Evolutionary conservation across 768 basidiomycete species (phyloP), one percentile per base, ranked within the genome.

Genomic region (Lentinula lateritia): DNA sequence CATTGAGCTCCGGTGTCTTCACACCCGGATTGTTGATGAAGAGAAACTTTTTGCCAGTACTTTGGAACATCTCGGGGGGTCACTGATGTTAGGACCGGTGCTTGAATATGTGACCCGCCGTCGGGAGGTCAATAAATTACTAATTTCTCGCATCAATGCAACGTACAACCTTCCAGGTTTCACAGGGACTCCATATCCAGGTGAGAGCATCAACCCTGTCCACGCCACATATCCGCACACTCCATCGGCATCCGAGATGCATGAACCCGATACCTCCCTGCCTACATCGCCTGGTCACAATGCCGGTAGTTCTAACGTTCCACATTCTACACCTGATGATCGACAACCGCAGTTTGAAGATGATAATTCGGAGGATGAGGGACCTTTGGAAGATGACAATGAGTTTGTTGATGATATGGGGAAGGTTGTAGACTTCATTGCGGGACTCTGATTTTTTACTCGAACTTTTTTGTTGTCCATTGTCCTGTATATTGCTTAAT

Each of bases 1-100:
- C 41, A 60, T 77, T 9, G 76, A 77, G 60, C 68, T 76, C 2
- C 52, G 46, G 1, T 66, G 72, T 0, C 50, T 75, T 8, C 57
- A 62, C 28, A 66, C 71, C 0, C 67, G 15, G 16, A 70, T 74
- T 43, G 10, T 64, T 13, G 68, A 74, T 54, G 70, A 75, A 43
- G 38, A 58, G 23, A 32, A 32, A 10, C 56, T 6, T 12, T 58
- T 58, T 38, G 28, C 8, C 34, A 16, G 15, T 10, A 43, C 32
- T 48, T 18, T 57, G 8, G 15, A 9, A 10, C 34, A 28, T 28
- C 41, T 45, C 28, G 10, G 12, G 35, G n/a, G 8, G 18, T 6
- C 34, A 8, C 16, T 20, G n/a, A 48, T 58, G 39, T 32, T 42
- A 18, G 15, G 23, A 15, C 56, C 56, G 39, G 18, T 58, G 7